Base-by-base conservation (phyloP, 2,329 filamentous ascomycete species). In the Colletotrichum brevisporum region DNA sequence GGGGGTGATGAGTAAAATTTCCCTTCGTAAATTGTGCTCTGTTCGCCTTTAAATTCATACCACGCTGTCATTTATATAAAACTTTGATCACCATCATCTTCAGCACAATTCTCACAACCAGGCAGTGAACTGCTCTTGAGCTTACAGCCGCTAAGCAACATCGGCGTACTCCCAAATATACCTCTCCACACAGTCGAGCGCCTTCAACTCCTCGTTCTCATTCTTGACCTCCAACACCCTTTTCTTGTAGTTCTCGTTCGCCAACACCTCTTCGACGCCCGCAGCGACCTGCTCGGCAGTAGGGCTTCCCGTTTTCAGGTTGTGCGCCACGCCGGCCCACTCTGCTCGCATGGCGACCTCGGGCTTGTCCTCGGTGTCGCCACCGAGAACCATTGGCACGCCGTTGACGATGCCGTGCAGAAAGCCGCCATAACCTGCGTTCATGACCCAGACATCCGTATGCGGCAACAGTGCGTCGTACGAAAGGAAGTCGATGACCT, bases 401-500 rank as follows among this genome's bases (percentile, higher is more conserved):
- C 83, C 83, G 63, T 83, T 80, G 36, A 78, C 77, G 2, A 86
- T 73, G 8, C 79, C 80, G 63, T 86, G 83, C 24, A 81, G 76
- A 62, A 85, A 80, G 1, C 82, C 83, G 5, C 84, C 84, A 63
- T 84, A 87, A 1, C 85, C 84, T 5, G 80, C 85, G 56, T 86
- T 87, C 21, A 79, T 78, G 15, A 87, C 77, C 50, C 86, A 84
- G 0, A 84, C 78, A 47, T 81, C 83, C 41, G 78, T 77, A 72
- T 85, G 65, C 2, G 80, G 79, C 3, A 88, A 76, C 1, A 86
- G 66, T 0, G 78, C 75, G 64, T 87, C 83, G 73, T 86, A 87
- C 2, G 84, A 78, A 1, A 88, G 73, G 72, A 83, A 86, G 74
- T 86, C 84, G 26, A 82, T 74, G 6, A 85, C 79, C 16, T 80